Evolutionary conservation across 495 filamentous ascomycete species (phyloP).

Genomic region (Endocarpon pusillum): DNA sequence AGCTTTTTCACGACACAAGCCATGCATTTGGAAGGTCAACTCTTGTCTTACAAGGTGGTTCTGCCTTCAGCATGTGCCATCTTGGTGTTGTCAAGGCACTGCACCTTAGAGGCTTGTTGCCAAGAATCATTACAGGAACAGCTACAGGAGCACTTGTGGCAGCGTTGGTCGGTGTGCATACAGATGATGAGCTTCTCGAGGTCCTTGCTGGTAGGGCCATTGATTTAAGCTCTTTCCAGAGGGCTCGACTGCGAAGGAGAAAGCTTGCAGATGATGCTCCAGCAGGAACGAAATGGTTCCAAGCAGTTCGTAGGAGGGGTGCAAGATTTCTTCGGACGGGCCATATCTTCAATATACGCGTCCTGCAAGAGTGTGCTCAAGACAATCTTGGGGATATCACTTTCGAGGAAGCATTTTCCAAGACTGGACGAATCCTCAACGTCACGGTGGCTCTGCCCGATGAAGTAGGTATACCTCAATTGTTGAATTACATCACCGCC

Average conservation of each 20-base stretch:
- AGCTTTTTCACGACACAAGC: conserved; percentile 75
- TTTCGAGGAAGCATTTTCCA: conserved; percentile 82
- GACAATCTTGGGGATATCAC: conserved; percentile 79
- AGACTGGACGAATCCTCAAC: conserved; percentile 76
- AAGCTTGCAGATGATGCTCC: conserved; percentile 5
- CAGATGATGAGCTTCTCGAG: conserved; percentile 64
- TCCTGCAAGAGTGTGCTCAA: conserved; percentile 72
- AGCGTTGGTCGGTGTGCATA: conserved; percentile 75
- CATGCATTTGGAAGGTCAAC: conserved; percentile 81
- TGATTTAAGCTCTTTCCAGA: conserved; percentile 64
- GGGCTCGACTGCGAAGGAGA: no score
- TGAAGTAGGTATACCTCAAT: conserved; percentile 59
- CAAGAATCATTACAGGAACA: conserved; percentile 81
- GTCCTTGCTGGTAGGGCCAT: conserved; percentile 67
- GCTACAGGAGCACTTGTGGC: conserved; percentile 84
- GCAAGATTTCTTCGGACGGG: conserved; percentile 53
- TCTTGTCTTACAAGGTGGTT: conserved; percentile 75
- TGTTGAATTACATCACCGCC: conserved; percentile 86
- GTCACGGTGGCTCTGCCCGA: conserved; percentile 71
- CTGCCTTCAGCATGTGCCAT: conserved; percentile 85
- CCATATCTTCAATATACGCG: conserved; percentile 65
- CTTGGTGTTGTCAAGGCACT: conserved; percentile 81
- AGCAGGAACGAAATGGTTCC: conserved; percentile 28
- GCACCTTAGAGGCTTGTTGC: conserved; percentile 66
- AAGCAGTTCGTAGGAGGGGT: conserved; percentile 42